phyloP scores from a whole-genome alignment of 495 filamentous ascomycete genomes.

The Xylaria bambusicola region DNA sequence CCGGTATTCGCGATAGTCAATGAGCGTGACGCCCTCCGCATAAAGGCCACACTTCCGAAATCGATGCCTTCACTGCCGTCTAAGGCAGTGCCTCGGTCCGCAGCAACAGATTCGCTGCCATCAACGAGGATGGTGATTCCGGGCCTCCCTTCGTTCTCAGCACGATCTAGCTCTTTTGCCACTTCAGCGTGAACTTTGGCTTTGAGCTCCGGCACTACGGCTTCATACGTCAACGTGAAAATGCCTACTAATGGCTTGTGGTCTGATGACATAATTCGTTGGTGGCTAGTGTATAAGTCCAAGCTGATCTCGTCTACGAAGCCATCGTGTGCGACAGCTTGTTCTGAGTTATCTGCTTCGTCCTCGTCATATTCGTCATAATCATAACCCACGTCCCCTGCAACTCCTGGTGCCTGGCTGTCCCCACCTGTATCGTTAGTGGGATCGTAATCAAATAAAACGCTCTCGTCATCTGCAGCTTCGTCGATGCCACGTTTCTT shows the following conservation, averaged over 20 bases:
- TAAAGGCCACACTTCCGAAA: slow-evolving; percentile 72
- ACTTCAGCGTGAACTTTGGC: slow-evolving; percentile 83
- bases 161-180: slow-evolving; percentile 81
- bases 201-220: slow-evolving; percentile 80
- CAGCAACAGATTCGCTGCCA: slow-evolving; percentile 29
- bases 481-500: slow-evolving; percentile 74
- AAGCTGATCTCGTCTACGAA: slow-evolving; percentile 65
- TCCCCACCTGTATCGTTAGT: slow-evolving; percentile 62
- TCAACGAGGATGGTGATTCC: slow-evolving; percentile 84
- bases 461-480: slow-evolving; percentile 73
- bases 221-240: slow-evolving; percentile 81
- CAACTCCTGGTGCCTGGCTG: slow-evolving; percentile 35
- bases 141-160: slow-evolving; percentile 89
- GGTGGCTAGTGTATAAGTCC: slow-evolving; percentile 81
- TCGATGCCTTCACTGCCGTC: slow-evolving; percentile 59
- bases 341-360: slow-evolving; percentile 37
- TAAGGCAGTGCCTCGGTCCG: slow-evolving; percentile 19
- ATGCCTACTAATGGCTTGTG: slow-evolving; percentile 87
- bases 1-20: slow-evolving; percentile 93
- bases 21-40: slow-evolving; percentile 60
- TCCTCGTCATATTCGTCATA: slow-evolving; percentile 65
- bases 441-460: slow-evolving; percentile 89
- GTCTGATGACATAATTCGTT: slow-evolving; percentile 86
- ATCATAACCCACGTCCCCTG: slow-evolving; percentile 45
- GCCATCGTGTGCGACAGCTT: slow-evolving; percentile 55